These are phyloP conservation scores for Pleurotus tuber-regium DNA, from an alignment of 768 basidiomycete species.

Conservation along the genomic window DNA sequence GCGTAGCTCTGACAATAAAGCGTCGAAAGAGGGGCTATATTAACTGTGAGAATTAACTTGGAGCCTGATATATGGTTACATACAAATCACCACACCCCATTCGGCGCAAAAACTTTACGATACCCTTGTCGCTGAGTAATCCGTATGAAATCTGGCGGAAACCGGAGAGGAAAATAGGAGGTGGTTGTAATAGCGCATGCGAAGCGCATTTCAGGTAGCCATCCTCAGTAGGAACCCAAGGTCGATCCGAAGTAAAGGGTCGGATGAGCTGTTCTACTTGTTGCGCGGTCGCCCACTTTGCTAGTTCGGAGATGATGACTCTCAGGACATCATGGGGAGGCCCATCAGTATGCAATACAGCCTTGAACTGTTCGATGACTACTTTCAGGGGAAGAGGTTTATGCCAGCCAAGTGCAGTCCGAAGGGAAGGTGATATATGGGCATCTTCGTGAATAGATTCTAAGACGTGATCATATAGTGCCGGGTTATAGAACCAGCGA, in stretches of 20 bases:
- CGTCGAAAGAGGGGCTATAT: slow-evolving; percentile 28
- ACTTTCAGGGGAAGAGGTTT: slow-evolving; percentile 27
- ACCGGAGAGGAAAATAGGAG: slow-evolving; percentile 19
- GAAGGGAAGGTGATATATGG: slow-evolving; percentile 26
- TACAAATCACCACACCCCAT: slow-evolving; percentile 42
- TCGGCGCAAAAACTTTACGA: slow-evolving; percentile 21
- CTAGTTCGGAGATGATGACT: slow-evolving; percentile 29
- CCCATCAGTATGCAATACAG: slow-evolving; percentile 17
- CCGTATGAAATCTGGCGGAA: slow-evolving; percentile 23
- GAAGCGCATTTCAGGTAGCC: slow-evolving; percentile 15
- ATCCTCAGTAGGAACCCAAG: slow-evolving; percentile 34
- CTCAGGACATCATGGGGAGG: slow-evolving; percentile 12
- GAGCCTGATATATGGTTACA: neutral
- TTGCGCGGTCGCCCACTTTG: slow-evolving; percentile 17
- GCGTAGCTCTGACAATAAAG: slow-evolving; percentile 26
- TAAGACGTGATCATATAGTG: slow-evolving; percentile 40
- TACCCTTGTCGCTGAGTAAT: slow-evolving; percentile 15
- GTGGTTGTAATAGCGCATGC: slow-evolving; percentile 20
- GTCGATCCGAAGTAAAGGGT: slow-evolving; percentile 13
- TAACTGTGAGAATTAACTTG: neutral
- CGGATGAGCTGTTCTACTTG: slow-evolving; percentile 15
- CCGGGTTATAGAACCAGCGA: slow-evolving; percentile 20
- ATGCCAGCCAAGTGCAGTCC: slow-evolving; percentile 37
- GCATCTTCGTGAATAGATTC: neutral
- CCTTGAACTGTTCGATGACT: slow-evolving; percentile 31